Evolutionary conservation across 768 basidiomycete genomes (phyloP), one percentile per base, ranked within the genome.

Genomic region (Leccinum incarnatum): DNA sequence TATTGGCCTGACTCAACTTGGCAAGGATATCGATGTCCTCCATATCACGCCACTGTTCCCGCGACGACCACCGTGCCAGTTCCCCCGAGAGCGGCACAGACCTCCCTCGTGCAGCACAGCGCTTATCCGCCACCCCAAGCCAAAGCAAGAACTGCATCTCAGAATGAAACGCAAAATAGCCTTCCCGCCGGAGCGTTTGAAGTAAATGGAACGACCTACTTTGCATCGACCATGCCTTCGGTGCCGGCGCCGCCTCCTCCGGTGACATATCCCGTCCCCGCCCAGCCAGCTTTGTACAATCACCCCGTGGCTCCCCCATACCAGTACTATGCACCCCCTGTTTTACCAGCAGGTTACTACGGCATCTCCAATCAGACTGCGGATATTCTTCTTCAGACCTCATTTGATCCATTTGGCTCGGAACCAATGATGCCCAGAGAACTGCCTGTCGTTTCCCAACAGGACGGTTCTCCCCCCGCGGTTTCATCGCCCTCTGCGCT

Each of bases 191-290:
- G 66, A 12, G 9, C 69, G 19, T 68, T 63, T 51, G 57, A 73
- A 57, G 51, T 73, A 5, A 57, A 66, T 8, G 72, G 72, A 11
- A 74, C 73, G 40, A 74, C 62, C 2, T 73, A 70, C 62, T 73
- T 72, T 57, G 60, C 62, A 15, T 30, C 63, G 5, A 32, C 51
- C 9, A 4, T 49, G 15, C 51, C 60, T 10, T 21, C 56, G 1
- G 47, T 45, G 17, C 50, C 52, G 5, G 50, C 54, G 11, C 57
- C 60, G 11, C 51, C 60, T 29, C 53, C 55, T 32, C 58, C 58
- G 21, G 37, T 32, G 36, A 21, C 51, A 25, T 64, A 59, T 49
- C 23, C 63, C 10, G 4, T 61, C 11, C 52, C 63, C 5, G 15
- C 46, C 15, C 62, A 55, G 9, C 46, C 62, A 12, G 50, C 51